A percentile compares a stretch with the other conserved stretches of the same genome.
Conservation (phyloP, 2,329 filamentous ascomycete species). For the Tolypocladium nubicola region DNA sequence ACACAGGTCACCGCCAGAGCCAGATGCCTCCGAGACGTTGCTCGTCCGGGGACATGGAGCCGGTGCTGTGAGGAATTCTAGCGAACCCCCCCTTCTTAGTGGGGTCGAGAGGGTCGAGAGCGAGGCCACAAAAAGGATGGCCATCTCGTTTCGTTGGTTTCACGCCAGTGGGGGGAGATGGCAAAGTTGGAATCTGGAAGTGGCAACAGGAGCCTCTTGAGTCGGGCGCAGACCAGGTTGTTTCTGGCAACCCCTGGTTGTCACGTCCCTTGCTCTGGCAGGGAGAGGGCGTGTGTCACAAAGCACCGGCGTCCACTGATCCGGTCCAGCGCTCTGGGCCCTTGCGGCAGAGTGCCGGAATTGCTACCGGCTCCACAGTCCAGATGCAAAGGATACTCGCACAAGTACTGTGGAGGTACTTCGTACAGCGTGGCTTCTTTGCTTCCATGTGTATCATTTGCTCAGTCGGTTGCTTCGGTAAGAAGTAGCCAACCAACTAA, state of each 20-base stretch:
- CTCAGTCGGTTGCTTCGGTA: not conserved
- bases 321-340: slow-evolving; percentile 7
- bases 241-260: not conserved
- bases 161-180: not conserved
- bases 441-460: not conserved
- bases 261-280: not conserved
- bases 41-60: not conserved
- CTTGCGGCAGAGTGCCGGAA: slow-evolving; percentile 19
- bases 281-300: not conserved
- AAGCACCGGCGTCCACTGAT: not conserved
- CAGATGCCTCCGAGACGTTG: not conserved
- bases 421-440: not conserved
- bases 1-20: not conserved
- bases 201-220: not conserved
- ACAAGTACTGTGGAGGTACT: not conserved
- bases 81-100: not conserved
- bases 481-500: not conserved
- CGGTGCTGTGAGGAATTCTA: not conserved
- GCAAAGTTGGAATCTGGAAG: not conserved
- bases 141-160: not conserved
- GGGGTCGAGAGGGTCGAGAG: not conserved
- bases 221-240: not conserved
- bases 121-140: not conserved
- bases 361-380: slow-evolving; percentile 17
- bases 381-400: not conserved